Evolutionary conservation across 148 eudicot species (phyloP).

Genomic region (Chenopodium album): DNA sequence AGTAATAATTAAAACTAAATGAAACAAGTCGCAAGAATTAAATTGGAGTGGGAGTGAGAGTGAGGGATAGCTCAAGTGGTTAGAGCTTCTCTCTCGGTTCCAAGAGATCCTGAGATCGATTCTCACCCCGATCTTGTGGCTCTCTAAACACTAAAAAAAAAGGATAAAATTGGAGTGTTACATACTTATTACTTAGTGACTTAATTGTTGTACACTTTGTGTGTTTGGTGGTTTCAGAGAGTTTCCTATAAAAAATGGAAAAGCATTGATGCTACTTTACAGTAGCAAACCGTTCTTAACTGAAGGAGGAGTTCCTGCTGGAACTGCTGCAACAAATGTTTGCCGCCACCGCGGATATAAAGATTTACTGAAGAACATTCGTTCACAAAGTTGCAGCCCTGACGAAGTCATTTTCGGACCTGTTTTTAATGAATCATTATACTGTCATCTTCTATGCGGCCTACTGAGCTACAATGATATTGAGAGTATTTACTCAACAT

Average conservation of each 20-base stretch:
- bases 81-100: too few species aligned
- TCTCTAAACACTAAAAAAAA: too few species aligned
- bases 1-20: too few species aligned
- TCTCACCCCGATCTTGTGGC: too few species aligned
- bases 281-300: constrained; percentile 84
- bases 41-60: too few species aligned
- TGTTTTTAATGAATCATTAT: constrained; percentile 73
- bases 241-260: constrained; percentile 66
- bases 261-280: constrained; percentile 66
- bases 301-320: constrained; percentile 68
- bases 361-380: constrained; percentile 57
- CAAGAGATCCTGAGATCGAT: too few species aligned
- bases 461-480: constrained; percentile 51
- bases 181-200: not conserved
- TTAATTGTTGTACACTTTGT: not conserved
- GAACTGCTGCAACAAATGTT: constrained; percentile 88
- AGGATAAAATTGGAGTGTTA: too few species aligned
- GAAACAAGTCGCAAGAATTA: too few species aligned
- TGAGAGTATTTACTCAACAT: constrained; percentile 65
- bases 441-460: constrained; percentile 89
- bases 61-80: too few species aligned
- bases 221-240: constrained; percentile 42
- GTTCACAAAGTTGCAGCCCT: constrained; percentile 75
- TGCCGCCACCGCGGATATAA: constrained; percentile 50
- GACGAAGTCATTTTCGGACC: constrained; percentile 83